phyloP scores from a whole-genome alignment of 805 yeast genomes.

The Metschnikowia cubensis region DNA sequence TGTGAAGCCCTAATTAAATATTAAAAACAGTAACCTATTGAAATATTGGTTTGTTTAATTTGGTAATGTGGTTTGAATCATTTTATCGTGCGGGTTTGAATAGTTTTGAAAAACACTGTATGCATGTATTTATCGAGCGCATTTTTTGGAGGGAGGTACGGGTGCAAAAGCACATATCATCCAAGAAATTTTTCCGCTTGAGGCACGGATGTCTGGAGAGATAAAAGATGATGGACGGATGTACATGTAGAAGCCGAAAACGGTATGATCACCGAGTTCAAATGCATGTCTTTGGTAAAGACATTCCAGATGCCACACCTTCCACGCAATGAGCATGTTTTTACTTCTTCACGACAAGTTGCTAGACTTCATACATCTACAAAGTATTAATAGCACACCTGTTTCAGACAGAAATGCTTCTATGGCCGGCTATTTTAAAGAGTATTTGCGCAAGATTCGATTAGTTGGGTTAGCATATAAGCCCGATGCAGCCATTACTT shows the following conservation, averaged over 20 bases:
- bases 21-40: too few species aligned
- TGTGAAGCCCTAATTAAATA: too few species aligned
- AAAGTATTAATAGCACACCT: background rate
- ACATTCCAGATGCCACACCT: background rate
- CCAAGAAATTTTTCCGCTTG: too few species aligned
- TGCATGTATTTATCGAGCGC: background rate
- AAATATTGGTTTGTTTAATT: too few species aligned
- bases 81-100: too few species aligned
- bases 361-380: too few species aligned
- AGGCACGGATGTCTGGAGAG: background rate
- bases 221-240: background rate
- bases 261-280: background rate
- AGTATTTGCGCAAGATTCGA: conserved; percentile 1
- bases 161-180: too few species aligned
- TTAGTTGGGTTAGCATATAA: background rate
- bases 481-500: background rate
- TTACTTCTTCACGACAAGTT: background rate
- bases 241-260: background rate
- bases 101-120: too few species aligned
- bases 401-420: background rate
- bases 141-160: too few species aligned
- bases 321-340: background rate
- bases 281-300: background rate
- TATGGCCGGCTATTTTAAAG: background rate
- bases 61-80: too few species aligned